Evolutionary conservation across 116 monocot species (phyloP).

Genomic region (Posidonia oceanica): DNA sequence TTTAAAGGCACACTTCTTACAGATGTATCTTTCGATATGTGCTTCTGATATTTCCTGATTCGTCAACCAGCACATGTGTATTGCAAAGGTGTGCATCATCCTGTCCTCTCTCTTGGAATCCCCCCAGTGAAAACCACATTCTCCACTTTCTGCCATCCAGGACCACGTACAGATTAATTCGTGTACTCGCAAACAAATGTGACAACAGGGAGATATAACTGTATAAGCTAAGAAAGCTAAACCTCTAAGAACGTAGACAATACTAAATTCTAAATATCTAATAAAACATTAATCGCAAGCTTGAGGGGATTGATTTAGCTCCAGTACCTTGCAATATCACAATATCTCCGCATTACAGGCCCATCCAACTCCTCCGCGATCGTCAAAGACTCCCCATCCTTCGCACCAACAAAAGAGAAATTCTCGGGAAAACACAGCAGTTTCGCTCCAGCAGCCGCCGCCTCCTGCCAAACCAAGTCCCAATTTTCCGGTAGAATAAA

Average conservation of each 20-base stretch:
- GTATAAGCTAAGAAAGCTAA: too few relatives aligned
- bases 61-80: slow-evolving; percentile 88
- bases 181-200: too few relatives aligned
- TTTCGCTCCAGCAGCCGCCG: slow-evolving; percentile 51
- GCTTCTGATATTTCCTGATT: slow-evolving; percentile 58
- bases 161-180: too few relatives aligned
- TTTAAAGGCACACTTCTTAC: slow-evolving; percentile 24
- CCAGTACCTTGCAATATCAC: slow-evolving; percentile 68
- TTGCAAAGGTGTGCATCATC: slow-evolving; percentile 60
- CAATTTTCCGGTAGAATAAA: neutral
- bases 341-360: slow-evolving; percentile 73
- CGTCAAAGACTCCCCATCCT: slow-evolving; percentile 51
- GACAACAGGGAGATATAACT: too few relatives aligned
- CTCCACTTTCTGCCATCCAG: slow-evolving; percentile 48
- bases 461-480: slow-evolving; percentile 33
- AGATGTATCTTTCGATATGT: slow-evolving; percentile 79
- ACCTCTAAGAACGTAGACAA: too few relatives aligned
- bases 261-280: too few relatives aligned
- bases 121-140: slow-evolving; percentile 85
- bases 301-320: too few relatives aligned
- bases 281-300: too few relatives aligned
- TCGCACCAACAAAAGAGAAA: slow-evolving; percentile 63
- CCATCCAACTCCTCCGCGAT: slow-evolving; percentile 78
- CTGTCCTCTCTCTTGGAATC: slow-evolving; percentile 81
- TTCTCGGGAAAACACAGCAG: slow-evolving; percentile 83